phyloP scores from a whole-genome alignment of 2,329 filamentous ascomycete species.

The Lachnellula suecica region DNA sequence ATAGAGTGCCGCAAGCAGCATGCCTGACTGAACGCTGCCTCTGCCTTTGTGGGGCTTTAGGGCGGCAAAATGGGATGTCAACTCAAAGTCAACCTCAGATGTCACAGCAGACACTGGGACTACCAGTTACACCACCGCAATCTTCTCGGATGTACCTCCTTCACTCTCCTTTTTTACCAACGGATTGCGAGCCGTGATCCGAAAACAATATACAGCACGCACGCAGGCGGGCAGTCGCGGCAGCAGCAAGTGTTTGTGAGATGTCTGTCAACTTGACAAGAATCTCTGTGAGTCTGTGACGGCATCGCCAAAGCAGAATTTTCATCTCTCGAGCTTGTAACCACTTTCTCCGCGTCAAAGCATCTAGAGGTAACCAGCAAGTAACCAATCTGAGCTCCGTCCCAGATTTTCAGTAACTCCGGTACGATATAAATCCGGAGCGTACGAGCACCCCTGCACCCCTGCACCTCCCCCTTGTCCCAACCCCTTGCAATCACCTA shows the following conservation, averaged over 20 bases:
- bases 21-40: too few relatives aligned
- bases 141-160: not conserved
- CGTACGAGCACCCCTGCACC: not conserved
- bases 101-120: not conserved
- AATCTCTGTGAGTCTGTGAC: not conserved
- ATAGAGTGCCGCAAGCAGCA: not conserved
- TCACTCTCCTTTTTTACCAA: not conserved
- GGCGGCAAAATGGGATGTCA: too few relatives aligned
- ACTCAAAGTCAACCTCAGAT: not conserved
- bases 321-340: not conserved
- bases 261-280: not conserved
- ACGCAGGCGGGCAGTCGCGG: not conserved
- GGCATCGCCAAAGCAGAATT: not conserved
- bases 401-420: conserved; percentile 5
- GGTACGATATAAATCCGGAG: conserved; percentile 11
- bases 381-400: not conserved
- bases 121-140: conserved; percentile 1
- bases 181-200: not conserved
- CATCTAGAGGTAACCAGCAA: not conserved
- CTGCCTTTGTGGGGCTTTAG: too few relatives aligned
- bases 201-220: not conserved
- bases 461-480: not conserved
- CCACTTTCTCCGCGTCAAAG: conserved; percentile 3
- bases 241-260: not conserved
- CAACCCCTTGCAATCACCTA: not conserved